Evolutionary conservation across 2,329 filamentous ascomycete species (phyloP).

Genomic region (Microdochium trichocladiopsis): DNA sequence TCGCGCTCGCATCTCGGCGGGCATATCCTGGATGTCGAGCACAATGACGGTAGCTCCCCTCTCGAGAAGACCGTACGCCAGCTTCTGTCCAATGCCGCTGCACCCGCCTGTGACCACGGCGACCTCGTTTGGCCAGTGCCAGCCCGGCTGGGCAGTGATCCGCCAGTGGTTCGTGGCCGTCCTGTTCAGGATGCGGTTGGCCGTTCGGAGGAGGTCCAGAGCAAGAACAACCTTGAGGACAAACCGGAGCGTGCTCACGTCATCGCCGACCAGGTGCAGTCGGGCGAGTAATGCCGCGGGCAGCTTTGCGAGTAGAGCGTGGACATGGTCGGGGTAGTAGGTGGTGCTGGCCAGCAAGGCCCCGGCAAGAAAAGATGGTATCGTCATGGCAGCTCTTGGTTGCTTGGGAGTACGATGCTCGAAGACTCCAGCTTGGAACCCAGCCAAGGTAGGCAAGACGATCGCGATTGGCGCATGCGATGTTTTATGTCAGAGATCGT

Average conservation of each 20-base stretch:
- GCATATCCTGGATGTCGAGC: constrained; percentile 25
- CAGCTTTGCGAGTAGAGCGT: not conserved
- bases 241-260: not conserved
- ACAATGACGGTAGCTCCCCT: constrained; percentile 28
- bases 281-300: not conserved
- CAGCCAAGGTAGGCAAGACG: no score
- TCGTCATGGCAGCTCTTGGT: not conserved
- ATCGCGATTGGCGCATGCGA: no score
- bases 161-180: constrained; percentile 15
- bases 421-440: not conserved
- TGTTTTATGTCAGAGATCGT: no score
- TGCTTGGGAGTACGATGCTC: not conserved
- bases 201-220: constrained; percentile 4
- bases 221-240: not conserved
- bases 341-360: not conserved
- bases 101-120: constrained; percentile 17
- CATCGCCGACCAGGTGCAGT: not conserved
- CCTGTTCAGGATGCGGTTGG: constrained; percentile 11
- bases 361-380: not conserved
- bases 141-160: constrained; percentile 6
- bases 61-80: constrained; percentile 23
- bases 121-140: constrained; percentile 18
- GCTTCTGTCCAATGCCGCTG: constrained; percentile 26
- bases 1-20: constrained; percentile 13
- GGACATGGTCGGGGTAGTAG: not conserved